These are phyloP conservation scores for Theileria annulata DNA, from an alignment of 169 alveolate genomes.

Conservation along the genomic window DNA sequence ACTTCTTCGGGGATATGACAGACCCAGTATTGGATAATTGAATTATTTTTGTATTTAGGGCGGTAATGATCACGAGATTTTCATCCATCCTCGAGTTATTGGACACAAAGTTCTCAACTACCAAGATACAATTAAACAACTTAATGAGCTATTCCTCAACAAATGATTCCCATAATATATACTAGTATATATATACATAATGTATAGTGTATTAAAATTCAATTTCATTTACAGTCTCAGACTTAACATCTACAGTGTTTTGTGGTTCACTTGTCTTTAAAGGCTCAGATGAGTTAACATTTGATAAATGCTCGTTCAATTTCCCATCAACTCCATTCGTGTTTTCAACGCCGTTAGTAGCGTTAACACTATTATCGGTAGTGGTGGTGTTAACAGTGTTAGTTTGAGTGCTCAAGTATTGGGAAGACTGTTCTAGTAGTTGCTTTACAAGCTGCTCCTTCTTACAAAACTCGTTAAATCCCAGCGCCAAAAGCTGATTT, in stretches of 20 bases:
- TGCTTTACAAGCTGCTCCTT: slow-evolving; percentile 67
- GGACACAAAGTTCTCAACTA: slow-evolving; percentile 88
- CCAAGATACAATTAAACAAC: slow-evolving; percentile 82
- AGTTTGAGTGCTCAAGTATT: slow-evolving; percentile 21
- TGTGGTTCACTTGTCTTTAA: not conserved
- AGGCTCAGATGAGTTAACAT: not conserved
- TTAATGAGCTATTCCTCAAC: slow-evolving; percentile 24
- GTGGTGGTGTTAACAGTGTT: not conserved
- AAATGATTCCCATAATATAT: not conserved
- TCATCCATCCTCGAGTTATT: slow-evolving; percentile 83
- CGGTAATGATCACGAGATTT: slow-evolving; percentile 95
- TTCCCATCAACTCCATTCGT: not conserved
- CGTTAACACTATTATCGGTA: slow-evolving; percentile 5
- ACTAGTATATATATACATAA: not conserved
- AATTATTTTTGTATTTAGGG: slow-evolving; percentile 76
- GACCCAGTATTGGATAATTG: not conserved
- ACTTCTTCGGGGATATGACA: slow-evolving; percentile 59
- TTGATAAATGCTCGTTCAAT: not conserved
- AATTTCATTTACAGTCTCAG: not conserved
- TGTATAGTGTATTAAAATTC: slow-evolving; percentile 2
- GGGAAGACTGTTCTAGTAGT: slow-evolving; percentile 62
- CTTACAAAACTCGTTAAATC: slow-evolving; percentile 59
- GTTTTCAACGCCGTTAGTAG: not conserved
- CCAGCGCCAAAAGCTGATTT: slow-evolving; percentile 68
- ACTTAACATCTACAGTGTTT: not conserved